Percentiles rank a stretch among this genome's conserved stretches.
phyloP scores from a whole-genome alignment of 1,284 basidiomycete genomes.

The Sparassis latifolia region DNA sequence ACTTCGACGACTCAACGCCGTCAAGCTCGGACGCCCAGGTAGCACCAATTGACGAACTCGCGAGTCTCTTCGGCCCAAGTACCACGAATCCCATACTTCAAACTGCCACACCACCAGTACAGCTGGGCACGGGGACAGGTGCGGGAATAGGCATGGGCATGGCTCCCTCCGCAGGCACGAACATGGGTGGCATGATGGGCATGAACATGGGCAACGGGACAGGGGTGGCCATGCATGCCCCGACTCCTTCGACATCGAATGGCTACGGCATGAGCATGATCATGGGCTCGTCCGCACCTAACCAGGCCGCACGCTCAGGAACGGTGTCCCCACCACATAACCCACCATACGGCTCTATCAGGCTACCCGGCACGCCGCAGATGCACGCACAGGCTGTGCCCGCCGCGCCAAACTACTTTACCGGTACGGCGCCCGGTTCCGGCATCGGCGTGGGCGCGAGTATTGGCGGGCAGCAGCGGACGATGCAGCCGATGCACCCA shows the following conservation, averaged over 20 bases:
- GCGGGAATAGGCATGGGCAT: slow-evolving; percentile 1
- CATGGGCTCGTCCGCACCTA: slow-evolving; percentile 3
- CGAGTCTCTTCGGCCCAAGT: slow-evolving; percentile 30
- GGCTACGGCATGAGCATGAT: slow-evolving; percentile 7
- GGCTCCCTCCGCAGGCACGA: neutral
- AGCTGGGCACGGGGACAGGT: slow-evolving; percentile 2
- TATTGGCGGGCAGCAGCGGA: slow-evolving; percentile 13
- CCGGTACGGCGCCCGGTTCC: neutral
- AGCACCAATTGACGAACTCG: slow-evolving; percentile 46
- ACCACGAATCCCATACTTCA: slow-evolving; percentile 2
- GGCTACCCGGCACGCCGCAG: slow-evolving; percentile 23
- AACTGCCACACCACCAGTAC: slow-evolving; percentile 1
- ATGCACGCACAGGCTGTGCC: slow-evolving; percentile 10
- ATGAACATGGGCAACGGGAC: slow-evolving; percentile 17
- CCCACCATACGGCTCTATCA: slow-evolving; percentile 17
- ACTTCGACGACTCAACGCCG: slow-evolving; percentile 53
- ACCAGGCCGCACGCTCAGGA: slow-evolving; percentile 9
- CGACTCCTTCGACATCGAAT: slow-evolving; percentile 4
- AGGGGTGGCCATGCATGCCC: slow-evolving; percentile 1
- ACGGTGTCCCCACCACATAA: slow-evolving; percentile 13
- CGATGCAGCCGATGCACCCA: neutral
- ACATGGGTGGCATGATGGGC: slow-evolving; percentile 5
- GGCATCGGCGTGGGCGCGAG: slow-evolving; percentile 13
- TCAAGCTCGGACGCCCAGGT: slow-evolving; percentile 7
- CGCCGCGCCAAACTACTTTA: slow-evolving; percentile 11